Conservation (phyloP, 495 filamentous ascomycete species). For the Lasiosphaeria hispida region DNA sequence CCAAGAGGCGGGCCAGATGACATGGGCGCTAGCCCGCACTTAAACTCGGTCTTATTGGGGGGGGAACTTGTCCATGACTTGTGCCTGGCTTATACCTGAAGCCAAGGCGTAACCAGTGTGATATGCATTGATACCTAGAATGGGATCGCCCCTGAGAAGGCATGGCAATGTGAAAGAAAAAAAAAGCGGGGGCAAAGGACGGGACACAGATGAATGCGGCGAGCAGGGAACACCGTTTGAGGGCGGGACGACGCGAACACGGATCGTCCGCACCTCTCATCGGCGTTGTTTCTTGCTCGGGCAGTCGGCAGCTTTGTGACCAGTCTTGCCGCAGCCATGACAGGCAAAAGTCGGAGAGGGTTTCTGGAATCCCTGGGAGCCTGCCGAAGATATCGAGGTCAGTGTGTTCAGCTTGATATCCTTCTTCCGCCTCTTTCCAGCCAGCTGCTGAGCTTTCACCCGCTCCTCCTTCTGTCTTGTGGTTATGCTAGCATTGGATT, state of each 20-base stretch:
- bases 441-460: slow-evolving; percentile 43
- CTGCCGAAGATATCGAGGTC: slow-evolving; percentile 48
- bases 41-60: not conserved
- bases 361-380: slow-evolving; percentile 18
- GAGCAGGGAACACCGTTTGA: no score
- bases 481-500: slow-evolving; percentile 15
- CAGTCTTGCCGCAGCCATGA: slow-evolving; percentile 28
- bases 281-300: slow-evolving; percentile 25
- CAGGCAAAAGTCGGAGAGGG: slow-evolving; percentile 18
- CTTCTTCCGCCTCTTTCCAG: slow-evolving; percentile 53
- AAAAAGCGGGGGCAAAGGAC: no score
- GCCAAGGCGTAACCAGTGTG: no score
- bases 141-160: no score
- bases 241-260: not conserved
- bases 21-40: not conserved
- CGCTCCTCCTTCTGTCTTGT: slow-evolving; percentile 38
- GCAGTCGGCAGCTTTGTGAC: slow-evolving; percentile 31
- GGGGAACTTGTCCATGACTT: no score
- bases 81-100: no score
- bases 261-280: not conserved
- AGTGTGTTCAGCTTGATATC: slow-evolving; percentile 57
- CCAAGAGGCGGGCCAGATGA: not conserved
- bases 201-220: no score
- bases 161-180: no score
- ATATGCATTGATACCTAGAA: no score